Conservation (phyloP, 352 stramenopile species). For the Pythium myriotylum region DNA sequence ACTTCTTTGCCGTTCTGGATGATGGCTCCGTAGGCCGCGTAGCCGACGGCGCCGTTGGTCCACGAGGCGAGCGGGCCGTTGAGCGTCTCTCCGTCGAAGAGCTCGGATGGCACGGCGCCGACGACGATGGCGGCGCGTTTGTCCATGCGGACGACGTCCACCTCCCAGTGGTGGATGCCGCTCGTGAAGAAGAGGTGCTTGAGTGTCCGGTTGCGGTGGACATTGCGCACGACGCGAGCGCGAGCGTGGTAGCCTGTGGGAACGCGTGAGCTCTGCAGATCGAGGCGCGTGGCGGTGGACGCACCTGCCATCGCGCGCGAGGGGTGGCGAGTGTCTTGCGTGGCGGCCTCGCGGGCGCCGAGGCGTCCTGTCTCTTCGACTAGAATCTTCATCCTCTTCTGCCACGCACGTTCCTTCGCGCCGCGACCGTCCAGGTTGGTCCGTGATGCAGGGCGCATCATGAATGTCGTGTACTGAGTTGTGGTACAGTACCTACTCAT, state of each 20-base stretch:
- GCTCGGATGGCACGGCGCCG: constrained; percentile 29
- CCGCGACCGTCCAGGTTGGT: constrained; percentile 1
- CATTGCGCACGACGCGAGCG: constrained; percentile 19
- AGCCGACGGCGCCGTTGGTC: constrained; percentile 35
- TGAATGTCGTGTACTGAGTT: background rate
- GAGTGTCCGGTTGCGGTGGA: constrained; percentile 36
- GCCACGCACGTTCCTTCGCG: constrained; percentile 9
- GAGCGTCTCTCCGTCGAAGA: constrained; percentile 28
- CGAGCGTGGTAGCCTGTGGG: background rate
- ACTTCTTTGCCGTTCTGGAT: constrained; percentile 40
- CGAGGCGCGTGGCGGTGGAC: too few species aligned
- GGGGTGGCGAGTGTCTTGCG: background rate
- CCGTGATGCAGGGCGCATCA: constrained; percentile 21
- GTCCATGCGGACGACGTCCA: constrained; percentile 37
- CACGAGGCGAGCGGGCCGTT: constrained; percentile 14
- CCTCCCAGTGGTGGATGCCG: constrained; percentile 51
- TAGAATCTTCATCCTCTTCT: constrained; percentile 15
- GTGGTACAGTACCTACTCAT: background rate
- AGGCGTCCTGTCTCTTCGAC: background rate
- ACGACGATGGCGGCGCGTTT: constrained; percentile 33
- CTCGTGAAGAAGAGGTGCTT: constrained; percentile 62
- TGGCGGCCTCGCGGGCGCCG: background rate
- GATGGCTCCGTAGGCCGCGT: constrained; percentile 39
- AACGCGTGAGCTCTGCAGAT: too few species aligned
- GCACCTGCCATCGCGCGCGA: background rate